Evolutionary conservation across 345 rosid genomes (phyloP).

Genomic region (Angophora floribunda): DNA sequence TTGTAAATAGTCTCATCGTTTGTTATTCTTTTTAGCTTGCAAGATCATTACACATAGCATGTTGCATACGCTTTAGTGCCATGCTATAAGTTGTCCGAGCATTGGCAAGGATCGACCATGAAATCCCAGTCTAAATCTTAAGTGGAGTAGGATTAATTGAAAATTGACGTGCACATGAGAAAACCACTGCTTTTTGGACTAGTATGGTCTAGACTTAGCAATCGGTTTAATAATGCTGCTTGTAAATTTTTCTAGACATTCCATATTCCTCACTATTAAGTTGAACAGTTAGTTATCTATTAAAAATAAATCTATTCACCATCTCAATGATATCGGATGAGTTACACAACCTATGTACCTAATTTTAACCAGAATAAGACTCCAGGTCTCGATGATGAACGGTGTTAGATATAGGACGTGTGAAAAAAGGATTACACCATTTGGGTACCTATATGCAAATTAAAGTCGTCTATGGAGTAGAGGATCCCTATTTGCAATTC

Average conservation of each 20-base stretch:
- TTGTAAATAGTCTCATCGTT: accelerated
- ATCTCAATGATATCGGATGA: too few species aligned
- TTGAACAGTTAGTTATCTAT: background rate
- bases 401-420: background rate
- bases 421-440: background rate
- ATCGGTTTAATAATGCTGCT: background rate
- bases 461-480: too few species aligned
- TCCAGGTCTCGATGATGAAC: background rate
- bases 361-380: background rate
- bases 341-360: background rate
- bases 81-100: background rate
- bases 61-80: background rate
- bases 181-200: background rate
- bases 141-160: background rate
- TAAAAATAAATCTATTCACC: background rate
- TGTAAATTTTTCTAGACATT: background rate
- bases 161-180: background rate
- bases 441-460: background rate
- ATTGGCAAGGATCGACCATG: background rate
- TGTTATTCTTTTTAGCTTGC: background rate
- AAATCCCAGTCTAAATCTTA: background rate
- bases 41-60: background rate
- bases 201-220: background rate
- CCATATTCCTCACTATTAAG: background rate
- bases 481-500: too few species aligned